Conservation (phyloP, 2,329 filamentous ascomycete genomes). For the Boeremia exigua region DNA sequence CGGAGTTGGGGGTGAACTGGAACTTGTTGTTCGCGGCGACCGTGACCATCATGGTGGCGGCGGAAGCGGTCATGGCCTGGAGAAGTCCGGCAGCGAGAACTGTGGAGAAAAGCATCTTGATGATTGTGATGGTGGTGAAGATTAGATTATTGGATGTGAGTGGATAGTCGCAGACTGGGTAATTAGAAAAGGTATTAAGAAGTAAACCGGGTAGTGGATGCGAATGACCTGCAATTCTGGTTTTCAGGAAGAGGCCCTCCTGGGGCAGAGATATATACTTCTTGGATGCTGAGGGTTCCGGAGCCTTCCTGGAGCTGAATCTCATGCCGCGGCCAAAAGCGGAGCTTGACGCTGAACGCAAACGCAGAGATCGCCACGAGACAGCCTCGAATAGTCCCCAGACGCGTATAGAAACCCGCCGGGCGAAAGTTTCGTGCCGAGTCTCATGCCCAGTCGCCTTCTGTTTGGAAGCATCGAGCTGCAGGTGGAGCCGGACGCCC, state of each 20-base stretch:
- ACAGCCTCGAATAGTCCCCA: slow-evolving; percentile 1
- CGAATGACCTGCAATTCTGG: slow-evolving; percentile 26
- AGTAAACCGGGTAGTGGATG: slow-evolving; percentile 12
- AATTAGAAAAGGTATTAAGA: slow-evolving; percentile 7
- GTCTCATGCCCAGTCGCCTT: slow-evolving; percentile 15
- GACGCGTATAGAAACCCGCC: background rate
- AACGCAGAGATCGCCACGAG: slow-evolving; percentile 13
- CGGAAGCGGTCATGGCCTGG: slow-evolving; percentile 33
- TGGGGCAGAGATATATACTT: slow-evolving; percentile 18
- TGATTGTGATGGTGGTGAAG: background rate
- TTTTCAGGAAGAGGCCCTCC: slow-evolving; percentile 13
- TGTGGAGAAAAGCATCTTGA: slow-evolving; percentile 33
- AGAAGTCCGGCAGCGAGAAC: slow-evolving; percentile 29
- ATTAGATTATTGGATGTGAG: slow-evolving; percentile 11
- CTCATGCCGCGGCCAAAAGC: slow-evolving; percentile 6
- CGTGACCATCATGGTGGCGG: slow-evolving; percentile 39
- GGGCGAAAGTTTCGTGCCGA: slow-evolving; percentile 11
- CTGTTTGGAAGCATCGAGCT: slow-evolving; percentile 11
- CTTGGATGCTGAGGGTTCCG: background rate
- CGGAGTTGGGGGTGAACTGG: slow-evolving; percentile 34
- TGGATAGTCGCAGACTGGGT: slow-evolving; percentile 12
- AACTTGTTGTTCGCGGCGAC: slow-evolving; percentile 42
- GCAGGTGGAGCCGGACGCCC: background rate
- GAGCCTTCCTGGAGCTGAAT: background rate
- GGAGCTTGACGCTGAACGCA: slow-evolving; percentile 16